These are phyloP conservation scores for Pseudomonodictys pantanalensis DNA, from an alignment of 495 filamentous ascomycete genomes.

Conservation along the genomic window DNA sequence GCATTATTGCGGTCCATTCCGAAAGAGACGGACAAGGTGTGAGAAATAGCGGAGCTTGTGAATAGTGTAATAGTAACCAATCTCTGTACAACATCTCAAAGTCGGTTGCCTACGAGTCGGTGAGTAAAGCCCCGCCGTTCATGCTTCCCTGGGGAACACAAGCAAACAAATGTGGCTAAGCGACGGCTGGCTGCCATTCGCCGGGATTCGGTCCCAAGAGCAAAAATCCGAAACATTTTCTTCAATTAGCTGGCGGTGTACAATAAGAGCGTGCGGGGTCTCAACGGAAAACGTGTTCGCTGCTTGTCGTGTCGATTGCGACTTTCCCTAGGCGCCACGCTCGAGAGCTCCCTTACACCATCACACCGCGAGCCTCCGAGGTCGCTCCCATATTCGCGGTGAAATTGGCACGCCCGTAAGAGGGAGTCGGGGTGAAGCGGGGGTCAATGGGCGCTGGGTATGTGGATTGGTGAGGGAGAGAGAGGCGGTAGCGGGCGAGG, in stretches of 20 bases:
- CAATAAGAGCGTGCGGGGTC: neutral
- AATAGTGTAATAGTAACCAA: neutral
- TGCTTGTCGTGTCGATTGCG: no score
- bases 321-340: no score
- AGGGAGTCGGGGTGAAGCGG: no score
- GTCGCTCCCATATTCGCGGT: no score
- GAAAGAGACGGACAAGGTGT: constrained; percentile 42
- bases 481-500: neutral
- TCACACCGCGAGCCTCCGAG: no score
- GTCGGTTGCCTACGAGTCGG: neutral
- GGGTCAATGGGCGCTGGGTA: no score
- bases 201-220: neutral
- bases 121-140: neutral
- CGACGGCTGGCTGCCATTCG: neutral
- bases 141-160: neutral
- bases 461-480: neutral
- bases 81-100: neutral
- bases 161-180: neutral
- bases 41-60: neutral
- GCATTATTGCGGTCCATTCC: constrained; percentile 65
- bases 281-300: no score
- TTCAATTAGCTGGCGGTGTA: neutral
- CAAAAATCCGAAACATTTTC: neutral
- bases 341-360: no score
- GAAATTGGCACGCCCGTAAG: no score